These are phyloP conservation scores for Kwoniella mangroviensis DNA, from an alignment of 768 basidiomycete species.

Conservation along the genomic window DNA sequence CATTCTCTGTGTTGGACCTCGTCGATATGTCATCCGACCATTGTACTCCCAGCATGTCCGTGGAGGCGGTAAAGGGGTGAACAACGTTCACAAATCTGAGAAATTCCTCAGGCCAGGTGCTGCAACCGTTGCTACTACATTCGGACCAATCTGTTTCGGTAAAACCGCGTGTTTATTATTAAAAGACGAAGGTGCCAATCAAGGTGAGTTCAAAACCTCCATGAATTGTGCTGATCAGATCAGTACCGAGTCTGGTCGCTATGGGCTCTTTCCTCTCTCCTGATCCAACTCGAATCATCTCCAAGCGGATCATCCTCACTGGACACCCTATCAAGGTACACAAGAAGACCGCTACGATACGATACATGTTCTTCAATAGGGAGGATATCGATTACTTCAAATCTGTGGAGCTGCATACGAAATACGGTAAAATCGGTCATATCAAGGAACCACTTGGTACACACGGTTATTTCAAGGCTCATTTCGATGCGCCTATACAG, in stretches of 20 bases:
- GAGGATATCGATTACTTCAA: slow-evolving; percentile 92
- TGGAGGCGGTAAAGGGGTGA: slow-evolving; percentile 86
- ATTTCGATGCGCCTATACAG: slow-evolving; percentile 88
- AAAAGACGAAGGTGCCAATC: slow-evolving; percentile 68
- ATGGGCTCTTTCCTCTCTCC: slow-evolving; percentile 84
- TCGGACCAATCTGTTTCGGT: slow-evolving; percentile 87
- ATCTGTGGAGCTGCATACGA: slow-evolving; percentile 90
- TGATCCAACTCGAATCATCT: slow-evolving; percentile 86
- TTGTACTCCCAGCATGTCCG: slow-evolving; percentile 86
- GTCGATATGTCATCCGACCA: slow-evolving; percentile 81
- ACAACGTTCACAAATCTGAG: slow-evolving; percentile 98
- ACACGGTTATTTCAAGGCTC: slow-evolving; percentile 96
- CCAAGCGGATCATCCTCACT: slow-evolving; percentile 92
- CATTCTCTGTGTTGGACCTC: slow-evolving; percentile 84
- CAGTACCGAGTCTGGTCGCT: slow-evolving; percentile 71
- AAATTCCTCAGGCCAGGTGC: slow-evolving; percentile 80
- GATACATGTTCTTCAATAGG: slow-evolving; percentile 97
- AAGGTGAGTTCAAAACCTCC: slow-evolving; percentile 62
- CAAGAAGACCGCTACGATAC: slow-evolving; percentile 93
- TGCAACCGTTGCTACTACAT: slow-evolving; percentile 77
- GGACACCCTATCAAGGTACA: slow-evolving; percentile 97
- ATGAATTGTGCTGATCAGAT: not conserved
- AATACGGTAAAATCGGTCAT: slow-evolving; percentile 85
- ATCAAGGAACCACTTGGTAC: slow-evolving; percentile 85
- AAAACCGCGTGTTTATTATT: slow-evolving; percentile 78